Base-by-base conservation (phyloP, 345 rosid species). In the Citrus unshiu region DNA sequence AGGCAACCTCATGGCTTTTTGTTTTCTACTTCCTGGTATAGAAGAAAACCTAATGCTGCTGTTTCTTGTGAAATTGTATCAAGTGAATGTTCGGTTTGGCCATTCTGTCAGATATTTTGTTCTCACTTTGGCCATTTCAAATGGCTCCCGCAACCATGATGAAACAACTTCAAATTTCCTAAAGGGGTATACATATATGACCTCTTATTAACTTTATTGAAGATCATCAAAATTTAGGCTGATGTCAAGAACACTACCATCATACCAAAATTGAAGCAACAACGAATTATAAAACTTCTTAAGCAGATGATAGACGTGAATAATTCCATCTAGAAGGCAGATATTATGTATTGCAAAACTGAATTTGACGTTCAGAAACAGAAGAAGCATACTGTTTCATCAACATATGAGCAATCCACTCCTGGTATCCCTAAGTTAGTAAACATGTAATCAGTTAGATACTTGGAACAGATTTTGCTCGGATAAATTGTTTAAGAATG, bases 401-500 rank as follows among this genome's bases (percentile, higher is more conserved):
- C 51, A 57, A 25, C 30, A 34, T 66, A 40, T 10, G 43, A 59
- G 57, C 73, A 67, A 5, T 49, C 32, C 76, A 43, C 57, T 51
- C 56, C 34, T 35, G 62, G 12, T 6, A 49, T 43, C 61, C 19
- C 75, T 10, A 37, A 51, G 75, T 74, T 40, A 60, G 34, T 60
- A 70, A 76, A 80, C 62, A 57, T 30, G 58, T 10, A 3, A 32
- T n/a, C 62, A 30, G 77, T 85, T 83, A 88, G 83, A 95, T 78
- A 21, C 37, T 81, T 25, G 94, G 99, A 67, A 93, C 76, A 81
- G 92, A 88, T 85, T 91, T 91, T 69, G 92, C 90, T 46, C 84
- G 82, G 74, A 92, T 88, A 79, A 88, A 88, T 72, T 92, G 93
- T 81, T 93, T 93, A 60, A 95, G 92, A 74, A 92, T 77, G 22